Percentiles rank a stretch among this genome's conserved stretches.
phyloP scores from a whole-genome alignment of 768 basidiomycete genomes.

The Russula foetens region DNA sequence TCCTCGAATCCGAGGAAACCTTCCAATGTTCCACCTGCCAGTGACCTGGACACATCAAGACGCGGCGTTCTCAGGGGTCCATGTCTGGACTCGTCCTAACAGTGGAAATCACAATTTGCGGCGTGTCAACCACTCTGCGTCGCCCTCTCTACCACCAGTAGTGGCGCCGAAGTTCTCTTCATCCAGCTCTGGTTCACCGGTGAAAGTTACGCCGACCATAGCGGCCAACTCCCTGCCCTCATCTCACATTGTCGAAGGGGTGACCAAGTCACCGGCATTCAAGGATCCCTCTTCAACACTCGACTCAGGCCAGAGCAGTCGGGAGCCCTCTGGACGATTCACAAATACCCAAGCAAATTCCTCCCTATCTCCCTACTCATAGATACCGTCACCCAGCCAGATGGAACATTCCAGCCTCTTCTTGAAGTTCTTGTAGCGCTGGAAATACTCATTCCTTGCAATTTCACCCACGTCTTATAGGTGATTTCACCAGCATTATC shows the following conservation, averaged over 20 bases:
- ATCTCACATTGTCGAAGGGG: background rate
- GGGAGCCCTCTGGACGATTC: background rate
- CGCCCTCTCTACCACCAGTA: background rate
- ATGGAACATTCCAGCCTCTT: background rate
- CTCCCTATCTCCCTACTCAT: slow-evolving; percentile 6
- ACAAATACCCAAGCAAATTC: background rate
- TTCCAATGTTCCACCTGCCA: background rate
- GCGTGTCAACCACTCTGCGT: background rate
- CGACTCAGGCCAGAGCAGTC: background rate
- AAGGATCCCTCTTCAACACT: background rate
- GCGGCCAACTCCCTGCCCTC: background rate
- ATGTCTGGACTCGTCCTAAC: background rate
- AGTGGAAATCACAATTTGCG: background rate
- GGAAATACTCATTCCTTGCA: background rate
- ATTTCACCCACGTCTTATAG: background rate
- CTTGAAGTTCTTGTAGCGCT: background rate
- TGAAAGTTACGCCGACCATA: background rate
- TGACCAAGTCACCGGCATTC: background rate
- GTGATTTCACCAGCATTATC: background rate
- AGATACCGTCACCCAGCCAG: slow-evolving; percentile 2
- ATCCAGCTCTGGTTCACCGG: background rate
- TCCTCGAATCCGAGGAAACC: background rate
- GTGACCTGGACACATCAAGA: background rate
- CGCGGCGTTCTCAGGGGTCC: background rate
- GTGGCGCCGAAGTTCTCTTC: background rate